Conservation (phyloP, 176 grass and related monocot species). For the Phyllostachys edulis region DNA sequence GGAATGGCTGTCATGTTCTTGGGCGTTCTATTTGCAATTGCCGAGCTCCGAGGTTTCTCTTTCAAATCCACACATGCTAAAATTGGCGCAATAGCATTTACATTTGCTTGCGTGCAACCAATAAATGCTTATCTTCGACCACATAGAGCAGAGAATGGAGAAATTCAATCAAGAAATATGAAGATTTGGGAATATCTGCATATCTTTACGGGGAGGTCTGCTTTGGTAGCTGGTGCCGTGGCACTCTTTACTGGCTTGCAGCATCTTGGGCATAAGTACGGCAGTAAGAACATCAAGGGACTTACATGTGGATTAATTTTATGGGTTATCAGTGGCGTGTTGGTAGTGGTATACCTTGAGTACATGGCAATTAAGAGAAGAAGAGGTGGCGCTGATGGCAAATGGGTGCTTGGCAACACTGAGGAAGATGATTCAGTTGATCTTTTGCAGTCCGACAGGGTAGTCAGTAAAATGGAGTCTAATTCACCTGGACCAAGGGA, state of each 20-base stretch:
- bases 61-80: slow-evolving; percentile 67
- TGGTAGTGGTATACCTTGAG: slow-evolving; percentile 65
- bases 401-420: slow-evolving; percentile 55
- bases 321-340: slow-evolving; percentile 48
- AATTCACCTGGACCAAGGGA: slow-evolving; percentile 52
- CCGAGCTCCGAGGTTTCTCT: slow-evolving; percentile 72
- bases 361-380: slow-evolving; percentile 55
- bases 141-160: slow-evolving; percentile 40
- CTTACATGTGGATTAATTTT: slow-evolving; percentile 73
- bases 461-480: slow-evolving; percentile 43
- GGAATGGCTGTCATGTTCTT: slow-evolving; percentile 72
- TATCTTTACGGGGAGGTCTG: slow-evolving; percentile 53
- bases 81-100: slow-evolving; percentile 52
- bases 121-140: slow-evolving; percentile 75
- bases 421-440: slow-evolving; percentile 78
- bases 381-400: slow-evolving; percentile 40
- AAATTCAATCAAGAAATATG: slow-evolving; percentile 42
- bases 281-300: slow-evolving; percentile 67
- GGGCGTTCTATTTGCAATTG: slow-evolving; percentile 73
- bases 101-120: slow-evolving; percentile 55
- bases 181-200: slow-evolving; percentile 72
- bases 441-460: slow-evolving; percentile 49
- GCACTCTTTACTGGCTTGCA: slow-evolving; percentile 75
- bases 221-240: slow-evolving; percentile 48
- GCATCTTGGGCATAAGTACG: slow-evolving; percentile 76